A percentile compares a stretch with the other conserved stretches of the same genome.
Conservation (phyloP, 208 protist genomes). For the Crithidia acanthocephali region DNA sequence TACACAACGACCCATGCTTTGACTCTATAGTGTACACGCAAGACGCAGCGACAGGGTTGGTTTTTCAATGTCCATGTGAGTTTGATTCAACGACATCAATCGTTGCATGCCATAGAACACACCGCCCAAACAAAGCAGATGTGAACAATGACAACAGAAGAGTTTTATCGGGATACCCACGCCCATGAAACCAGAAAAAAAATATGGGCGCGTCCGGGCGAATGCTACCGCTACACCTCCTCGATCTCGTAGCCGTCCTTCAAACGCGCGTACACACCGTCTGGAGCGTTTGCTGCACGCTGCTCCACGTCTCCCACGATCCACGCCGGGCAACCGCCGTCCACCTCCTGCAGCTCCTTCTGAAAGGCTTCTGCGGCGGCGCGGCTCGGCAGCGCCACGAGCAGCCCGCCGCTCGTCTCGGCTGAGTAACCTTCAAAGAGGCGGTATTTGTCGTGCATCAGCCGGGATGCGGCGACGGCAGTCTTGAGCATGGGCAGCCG, state of each 20-base stretch:
- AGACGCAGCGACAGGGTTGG: too few species aligned
- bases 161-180: too few species aligned
- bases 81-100: too few species aligned
- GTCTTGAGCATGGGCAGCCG: conserved; percentile 87
- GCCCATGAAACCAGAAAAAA: too few species aligned
- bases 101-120: too few species aligned
- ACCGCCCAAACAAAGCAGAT: too few species aligned
- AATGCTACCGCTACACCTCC: conserved; percentile 48
- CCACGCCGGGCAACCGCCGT: conserved; percentile 81
- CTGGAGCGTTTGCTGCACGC: conserved; percentile 15
- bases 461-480: conserved; percentile 75
- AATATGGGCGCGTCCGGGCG: too few species aligned
- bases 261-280: conserved; percentile 50
- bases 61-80: too few species aligned
- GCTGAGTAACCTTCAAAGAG: conserved; percentile 91
- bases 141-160: too few species aligned
- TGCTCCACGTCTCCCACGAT: conserved; percentile 81
- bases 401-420: conserved; percentile 96
- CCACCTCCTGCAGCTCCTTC: conserved; percentile 66
- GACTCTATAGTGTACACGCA: too few species aligned
- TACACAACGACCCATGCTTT: too few species aligned
- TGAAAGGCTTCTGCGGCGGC: conserved; percentile 73
- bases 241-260: conserved; percentile 63
- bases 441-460: conserved; percentile 88
- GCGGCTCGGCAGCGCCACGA: conserved; percentile 77